phyloP scores from a whole-genome alignment of 78 protist genomes.

The Guillardia theta region DNA sequence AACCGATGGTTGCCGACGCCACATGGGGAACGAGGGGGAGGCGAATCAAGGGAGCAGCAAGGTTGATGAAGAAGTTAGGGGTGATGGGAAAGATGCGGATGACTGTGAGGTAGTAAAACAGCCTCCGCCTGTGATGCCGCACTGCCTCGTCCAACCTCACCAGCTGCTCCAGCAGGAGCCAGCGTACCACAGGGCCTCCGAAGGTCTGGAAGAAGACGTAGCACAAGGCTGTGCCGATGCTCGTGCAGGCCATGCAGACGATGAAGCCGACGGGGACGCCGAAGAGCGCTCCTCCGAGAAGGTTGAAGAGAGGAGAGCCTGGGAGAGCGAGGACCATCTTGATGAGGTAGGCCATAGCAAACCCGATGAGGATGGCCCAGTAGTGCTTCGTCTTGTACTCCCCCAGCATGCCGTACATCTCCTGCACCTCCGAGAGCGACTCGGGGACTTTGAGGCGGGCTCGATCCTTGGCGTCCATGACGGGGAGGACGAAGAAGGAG shows the following conservation, averaged over 20 bases:
- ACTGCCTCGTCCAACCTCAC: background rate
- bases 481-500: background rate
- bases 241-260: background rate
- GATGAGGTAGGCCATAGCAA: background rate
- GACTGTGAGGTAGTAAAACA: conserved; percentile 36
- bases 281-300: conserved; percentile 21
- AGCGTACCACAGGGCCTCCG: conserved; percentile 24
- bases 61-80: conserved; percentile 41
- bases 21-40: background rate
- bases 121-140: conserved; percentile 16
- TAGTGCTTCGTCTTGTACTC: background rate
- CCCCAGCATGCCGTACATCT: background rate
- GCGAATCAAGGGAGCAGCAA: conserved; percentile 13
- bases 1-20: too few relatives aligned
- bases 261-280: background rate
- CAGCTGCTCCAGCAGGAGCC: background rate
- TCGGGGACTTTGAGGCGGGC: background rate
- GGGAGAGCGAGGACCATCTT: background rate
- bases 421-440: background rate
- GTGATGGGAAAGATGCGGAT: conserved; percentile 39
- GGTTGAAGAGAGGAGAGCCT: background rate
- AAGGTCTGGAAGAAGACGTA: conserved; percentile 18
- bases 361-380: background rate
- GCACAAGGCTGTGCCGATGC: background rate
- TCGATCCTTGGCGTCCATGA: background rate